A percentile compares a stretch with the other conserved stretches of the same genome.
These are phyloP conservation scores for Cyclotella choctawhatcheeana DNA, from an alignment of 108 stramenopile species.

Conservation along the genomic window DNA sequence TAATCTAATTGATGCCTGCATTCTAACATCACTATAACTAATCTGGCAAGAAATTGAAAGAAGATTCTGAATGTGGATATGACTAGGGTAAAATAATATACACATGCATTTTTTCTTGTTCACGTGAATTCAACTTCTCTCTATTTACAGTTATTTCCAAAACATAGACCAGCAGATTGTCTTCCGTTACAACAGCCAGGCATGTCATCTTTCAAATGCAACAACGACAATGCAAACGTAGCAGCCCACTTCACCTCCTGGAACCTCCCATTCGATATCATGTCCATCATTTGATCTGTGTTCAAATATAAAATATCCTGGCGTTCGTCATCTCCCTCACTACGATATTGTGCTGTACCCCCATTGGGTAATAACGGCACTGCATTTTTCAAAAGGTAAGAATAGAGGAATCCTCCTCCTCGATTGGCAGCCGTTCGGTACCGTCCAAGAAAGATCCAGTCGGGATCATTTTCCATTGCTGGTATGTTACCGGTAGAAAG, in stretches of 20 bases:
- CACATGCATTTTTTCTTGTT: no score
- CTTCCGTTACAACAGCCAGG: slow-evolving; percentile 21
- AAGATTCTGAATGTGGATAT: no score
- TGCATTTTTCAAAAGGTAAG: slow-evolving; percentile 61
- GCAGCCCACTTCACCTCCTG: slow-evolving; percentile 78
- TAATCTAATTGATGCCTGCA: no score
- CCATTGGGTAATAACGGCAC: slow-evolving; percentile 49
- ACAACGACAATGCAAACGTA: slow-evolving; percentile 57
- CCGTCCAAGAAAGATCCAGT: slow-evolving; percentile 63
- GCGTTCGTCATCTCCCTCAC: slow-evolving; percentile 55
- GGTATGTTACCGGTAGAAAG: slow-evolving; percentile 28
- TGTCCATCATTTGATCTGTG: slow-evolving; percentile 34
- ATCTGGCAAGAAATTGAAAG: no score
- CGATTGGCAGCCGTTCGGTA: slow-evolving; percentile 70
- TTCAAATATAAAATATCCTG: slow-evolving; percentile 50
- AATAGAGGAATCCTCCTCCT: slow-evolving; percentile 66
- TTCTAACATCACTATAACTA: no score
- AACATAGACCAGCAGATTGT: slow-evolving; percentile 11
- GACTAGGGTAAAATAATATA: no score
- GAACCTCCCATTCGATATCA: slow-evolving; percentile 54
- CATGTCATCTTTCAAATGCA: slow-evolving; percentile 46
- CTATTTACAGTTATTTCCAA: background rate
- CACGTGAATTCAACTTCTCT: no score
- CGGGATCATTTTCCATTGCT: slow-evolving; percentile 17
- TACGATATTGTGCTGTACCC: slow-evolving; percentile 30